Base-by-base conservation (phyloP, 768 basidiomycete species). In the Panaeolus papilionaceus region DNA sequence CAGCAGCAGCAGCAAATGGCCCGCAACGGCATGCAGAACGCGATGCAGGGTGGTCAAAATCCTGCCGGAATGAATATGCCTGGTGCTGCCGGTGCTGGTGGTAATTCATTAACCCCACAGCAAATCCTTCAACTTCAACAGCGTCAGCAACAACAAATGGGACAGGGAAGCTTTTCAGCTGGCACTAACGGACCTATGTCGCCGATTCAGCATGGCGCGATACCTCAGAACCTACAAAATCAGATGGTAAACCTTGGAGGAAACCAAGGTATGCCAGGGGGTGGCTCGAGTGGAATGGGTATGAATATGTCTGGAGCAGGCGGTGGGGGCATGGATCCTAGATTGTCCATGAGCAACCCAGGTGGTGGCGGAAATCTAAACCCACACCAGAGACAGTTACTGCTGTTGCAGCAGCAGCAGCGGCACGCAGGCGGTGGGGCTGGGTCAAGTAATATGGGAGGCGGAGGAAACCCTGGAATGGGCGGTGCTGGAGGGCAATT, bases 121-220 rank as follows among this genome's bases (percentile, higher is more conserved):
- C 67, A 67, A 64, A 38, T 62, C 20, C 63, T 45, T 38, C 75
- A 74, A 67, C 66, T 73, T 9, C 81, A 86, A 38, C 88, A 87
- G 69, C 80, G 85, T 38, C 78, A 79, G 65, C 71, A 79, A 63
- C 82, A 88, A 66, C 65, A 88, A 26, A 71, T 79, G 67, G 76
- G 79, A 68, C 79, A 79, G 61, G 74, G 71, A 66, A 71, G 74
- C 44, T 62, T 68, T 44, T 66, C 61, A 18, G 68, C 68, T 26
- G 71, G 71, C 6, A 68, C 71, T 58, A 69, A 73, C 26, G 75
- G 73, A 33, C 67, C 38, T 9, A 67, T 67, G 69, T 64, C 68
- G 23, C 66, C 68, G 8, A 44, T 64, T 26, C 66, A 66, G 61
- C 63, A 61, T 1, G 61, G 63, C 44, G 64, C 63, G 10, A 39